These are phyloP conservation scores for Eremothecium gossypii DNA, from an alignment of 1,139 yeast genomes.

Conservation along the genomic window DNA sequence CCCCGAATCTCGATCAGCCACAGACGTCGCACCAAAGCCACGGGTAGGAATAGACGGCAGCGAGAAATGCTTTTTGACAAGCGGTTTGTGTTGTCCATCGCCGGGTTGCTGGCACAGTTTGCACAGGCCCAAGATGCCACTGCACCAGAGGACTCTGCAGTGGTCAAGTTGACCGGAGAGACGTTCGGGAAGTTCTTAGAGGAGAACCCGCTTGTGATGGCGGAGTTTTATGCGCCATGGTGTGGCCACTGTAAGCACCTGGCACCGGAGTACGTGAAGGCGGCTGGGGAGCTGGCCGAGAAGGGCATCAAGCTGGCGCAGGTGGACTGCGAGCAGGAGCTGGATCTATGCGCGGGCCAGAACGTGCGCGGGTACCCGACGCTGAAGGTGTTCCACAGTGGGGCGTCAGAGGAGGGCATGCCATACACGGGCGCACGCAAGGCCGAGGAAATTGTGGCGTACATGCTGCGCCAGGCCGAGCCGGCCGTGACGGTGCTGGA, in stretches of 20 bases:
- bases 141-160: conserved; percentile 81
- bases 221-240: conserved; percentile 99
- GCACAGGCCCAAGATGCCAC: conserved; percentile 42
- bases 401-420: conserved; percentile 35
- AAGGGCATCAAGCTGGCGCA: conserved; percentile 74
- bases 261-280: conserved; percentile 83
- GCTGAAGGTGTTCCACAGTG: conserved; percentile 71
- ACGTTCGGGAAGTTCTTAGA: conserved; percentile 57
- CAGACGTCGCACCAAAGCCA: neutral
- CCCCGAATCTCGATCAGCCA: neutral
- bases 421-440: conserved; percentile 82
- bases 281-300: conserved; percentile 66
- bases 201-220: conserved; percentile 71
- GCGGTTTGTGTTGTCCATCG: conserved; percentile 10
- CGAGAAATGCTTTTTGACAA: conserved; percentile 9
- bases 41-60: neutral
- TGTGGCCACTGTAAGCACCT: conserved; percentile 96
- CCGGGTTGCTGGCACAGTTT: conserved; percentile 26
- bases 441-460: conserved; percentile 64
- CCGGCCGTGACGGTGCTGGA: conserved; percentile 63
- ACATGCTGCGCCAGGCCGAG: conserved; percentile 72
- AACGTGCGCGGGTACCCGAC: conserved; percentile 90
- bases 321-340: conserved; percentile 85
- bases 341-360: conserved; percentile 64
- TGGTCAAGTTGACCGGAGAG: conserved; percentile 60